Evolutionary conservation across 2,329 filamentous ascomycete species (phyloP), one percentile per base, ranked within the genome.

Genomic region (Fusarium penzigii): DNA sequence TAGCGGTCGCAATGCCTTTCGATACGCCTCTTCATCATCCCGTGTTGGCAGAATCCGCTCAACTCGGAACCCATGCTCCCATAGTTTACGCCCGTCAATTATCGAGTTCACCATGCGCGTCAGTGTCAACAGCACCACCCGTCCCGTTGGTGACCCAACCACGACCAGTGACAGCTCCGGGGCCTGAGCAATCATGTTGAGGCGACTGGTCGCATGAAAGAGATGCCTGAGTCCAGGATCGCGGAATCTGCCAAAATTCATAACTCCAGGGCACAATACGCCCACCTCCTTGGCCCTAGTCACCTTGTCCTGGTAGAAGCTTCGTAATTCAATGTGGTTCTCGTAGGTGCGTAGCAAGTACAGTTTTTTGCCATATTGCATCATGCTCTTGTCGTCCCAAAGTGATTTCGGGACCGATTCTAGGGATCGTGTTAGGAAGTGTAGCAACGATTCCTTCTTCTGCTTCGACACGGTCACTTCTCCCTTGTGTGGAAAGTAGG

Each of bases 81-180:
- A 69, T 52, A 65, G 46, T 11, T 53, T 44, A 13, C 60, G 56
- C 20, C 49, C 32, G 20, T 51, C 65, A 48, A 49, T 61, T 9
- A 40, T 62, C 17, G 57, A 59, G 44, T 54, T 56, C 55, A 52
- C 66, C 65, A 64, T 69, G 56, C 67, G 68, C 44, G 65, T 75
- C n/a, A 75, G 71, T 1, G 87, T 89, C 25, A 90, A 68, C 1
- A 93, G 72, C 1, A 81, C 78, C 1, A 84, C 87, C 9, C 84
- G 78, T 1, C 89, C 89, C 44, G 79, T 80, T n/a, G 85, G 79
- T 11, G 85, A 86, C 1, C 80, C 89, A 1, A 87, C 73, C 3
- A 90, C 75, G 9, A 92, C 80, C 13, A 92, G 73, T n/a, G 79
- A 86, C 1, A 94, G 74, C 60, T 89, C 85, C 0, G 87, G 86